Evolutionary conservation across 2,329 filamentous ascomycete species (phyloP), one percentile per base, ranked within the genome.

Genomic region (Epichloe amarillans): DNA sequence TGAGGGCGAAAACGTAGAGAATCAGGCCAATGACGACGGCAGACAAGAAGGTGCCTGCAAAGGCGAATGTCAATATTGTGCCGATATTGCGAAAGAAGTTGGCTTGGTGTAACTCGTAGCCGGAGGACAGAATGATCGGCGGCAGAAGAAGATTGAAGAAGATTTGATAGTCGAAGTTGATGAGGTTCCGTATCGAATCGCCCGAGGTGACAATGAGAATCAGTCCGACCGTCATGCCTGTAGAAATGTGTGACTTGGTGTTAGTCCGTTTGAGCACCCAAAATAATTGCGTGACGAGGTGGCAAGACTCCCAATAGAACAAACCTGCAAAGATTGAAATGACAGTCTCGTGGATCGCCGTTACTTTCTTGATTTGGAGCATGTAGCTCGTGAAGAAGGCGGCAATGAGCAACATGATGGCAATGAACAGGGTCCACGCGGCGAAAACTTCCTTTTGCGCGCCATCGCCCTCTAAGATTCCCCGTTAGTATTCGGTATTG

Each of bases 51-150:
- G 93, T 98, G 35, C 93, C 93, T 47, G 87, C 90, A 64, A 98
- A 97, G 30, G 93, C 93, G 67, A 98, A 98, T 4, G 93, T 97
- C 58, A 98, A 73, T 61, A 98, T 98, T 6, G 88, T 94, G 55
- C 93, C 91, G 54, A 97, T 95, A 62, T 98, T 95, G 57, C 91
- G 85, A 70, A 98, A 98, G 77, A 98, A 98, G 72, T 98, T 98
- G 60, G 88, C 90, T 71, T 98, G 93, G 67, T 98, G 93, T 54
- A 98, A 70, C 69, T 98, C 93, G 70, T 97, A 98, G 50, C 93
- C 93, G 15, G 91, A 96, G 15, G 90, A 91, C 30, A 98, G 77
- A 65, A 98, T 98, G 64, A 98, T 98, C 51, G 93, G 93, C 38
- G 93, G 93, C n/a, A 98, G 85, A 12, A 98, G 80, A 44, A 98